These are phyloP conservation scores for Aspergillus pseudonomiae DNA, from an alignment of 2,329 filamentous ascomycete species.

Conservation along the genomic window DNA sequence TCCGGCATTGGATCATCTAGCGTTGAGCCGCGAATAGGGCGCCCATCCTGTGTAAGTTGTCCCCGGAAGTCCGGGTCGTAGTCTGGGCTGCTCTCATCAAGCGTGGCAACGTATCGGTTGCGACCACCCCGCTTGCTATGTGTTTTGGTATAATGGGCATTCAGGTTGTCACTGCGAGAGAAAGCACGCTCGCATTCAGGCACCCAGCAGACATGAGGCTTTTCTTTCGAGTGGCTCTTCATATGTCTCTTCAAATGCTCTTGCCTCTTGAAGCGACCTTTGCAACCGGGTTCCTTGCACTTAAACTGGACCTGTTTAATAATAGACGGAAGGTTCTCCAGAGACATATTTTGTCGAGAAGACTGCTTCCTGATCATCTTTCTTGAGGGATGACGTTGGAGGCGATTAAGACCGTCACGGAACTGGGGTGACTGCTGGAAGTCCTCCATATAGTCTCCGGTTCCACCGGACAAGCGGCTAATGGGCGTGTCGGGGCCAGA, in stretches of 20 bases:
- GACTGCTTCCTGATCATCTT: conserved; percentile 34
- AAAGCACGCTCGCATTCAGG: conserved; percentile 47
- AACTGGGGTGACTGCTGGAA: conserved; percentile 38
- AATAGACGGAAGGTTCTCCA: conserved; percentile 42
- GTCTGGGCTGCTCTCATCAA: conserved; percentile 46
- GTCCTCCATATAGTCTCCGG: conserved; percentile 40
- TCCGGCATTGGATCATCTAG: conserved; percentile 38
- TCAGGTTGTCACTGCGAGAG: conserved; percentile 50
- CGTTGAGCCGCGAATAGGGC: conserved; percentile 42
- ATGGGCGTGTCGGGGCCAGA: conserved; percentile 40
- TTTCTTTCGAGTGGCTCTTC: conserved; percentile 51
- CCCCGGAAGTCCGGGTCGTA: conserved; percentile 50
- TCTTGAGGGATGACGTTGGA: conserved; percentile 37
- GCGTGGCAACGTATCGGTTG: conserved; percentile 50
- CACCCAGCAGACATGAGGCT: conserved; percentile 49
- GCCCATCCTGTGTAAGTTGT: conserved; percentile 46
- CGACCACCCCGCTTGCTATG: conserved; percentile 51
- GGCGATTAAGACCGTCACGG: conserved; percentile 32
- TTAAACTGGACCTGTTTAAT: conserved; percentile 47
- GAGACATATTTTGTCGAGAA: conserved; percentile 39
- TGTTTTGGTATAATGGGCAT: conserved; percentile 50
- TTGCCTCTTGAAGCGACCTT: conserved; percentile 51
- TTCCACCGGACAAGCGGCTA: conserved; percentile 38
- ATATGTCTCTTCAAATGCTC: conserved; percentile 55
- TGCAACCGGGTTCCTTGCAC: conserved; percentile 48